Evolutionary conservation across 495 filamentous ascomycete species (phyloP).

Genomic region (Alectoria sarmentosa): DNA sequence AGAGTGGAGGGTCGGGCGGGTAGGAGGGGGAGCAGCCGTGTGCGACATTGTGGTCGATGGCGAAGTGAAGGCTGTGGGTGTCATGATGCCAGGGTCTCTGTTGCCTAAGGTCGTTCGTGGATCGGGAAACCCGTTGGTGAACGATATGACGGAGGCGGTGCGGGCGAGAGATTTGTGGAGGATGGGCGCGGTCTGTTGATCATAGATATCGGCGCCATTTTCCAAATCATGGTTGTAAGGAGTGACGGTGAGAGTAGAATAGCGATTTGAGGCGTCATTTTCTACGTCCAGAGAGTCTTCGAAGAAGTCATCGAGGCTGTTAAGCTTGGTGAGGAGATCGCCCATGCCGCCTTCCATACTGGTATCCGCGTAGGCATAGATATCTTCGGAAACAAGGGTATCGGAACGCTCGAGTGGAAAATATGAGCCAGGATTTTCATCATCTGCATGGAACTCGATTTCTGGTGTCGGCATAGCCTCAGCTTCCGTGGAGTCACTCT

Average conservation of each 20-base stretch:
- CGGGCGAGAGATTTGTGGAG: conserved; percentile 71
- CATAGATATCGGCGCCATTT: conserved; percentile 78
- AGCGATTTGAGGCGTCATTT: conserved; percentile 45
- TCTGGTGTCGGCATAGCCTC: conserved; percentile 68
- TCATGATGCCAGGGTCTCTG: conserved; percentile 56
- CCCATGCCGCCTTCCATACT: conserved; percentile 57
- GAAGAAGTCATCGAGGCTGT: conserved; percentile 94
- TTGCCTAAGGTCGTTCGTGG: conserved; percentile 45
- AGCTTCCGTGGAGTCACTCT: conserved; percentile 50
- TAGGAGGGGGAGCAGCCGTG: conserved; percentile 22
- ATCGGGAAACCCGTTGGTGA: conserved; percentile 76
- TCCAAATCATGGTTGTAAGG: conserved; percentile 56
- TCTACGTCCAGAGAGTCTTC: conserved; percentile 50
- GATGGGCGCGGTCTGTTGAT: conserved; percentile 89
- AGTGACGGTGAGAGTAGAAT: conserved; percentile 57
- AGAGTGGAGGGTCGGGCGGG: conserved; percentile 48
- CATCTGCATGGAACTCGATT: conserved; percentile 86
- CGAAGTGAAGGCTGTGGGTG: conserved; percentile 51
- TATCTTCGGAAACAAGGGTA: conserved; percentile 89
- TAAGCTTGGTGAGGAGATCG: conserved; percentile 82
- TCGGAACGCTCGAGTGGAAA: conserved; percentile 69
- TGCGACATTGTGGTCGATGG: conserved; percentile 16
- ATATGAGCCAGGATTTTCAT: conserved; percentile 71
- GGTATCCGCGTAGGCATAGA: conserved; percentile 57
- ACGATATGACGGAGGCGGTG: conserved; percentile 65